These are phyloP conservation scores for Solanum etuberosum DNA, from an alignment of 257 asterid species.

Conservation along the genomic window DNA sequence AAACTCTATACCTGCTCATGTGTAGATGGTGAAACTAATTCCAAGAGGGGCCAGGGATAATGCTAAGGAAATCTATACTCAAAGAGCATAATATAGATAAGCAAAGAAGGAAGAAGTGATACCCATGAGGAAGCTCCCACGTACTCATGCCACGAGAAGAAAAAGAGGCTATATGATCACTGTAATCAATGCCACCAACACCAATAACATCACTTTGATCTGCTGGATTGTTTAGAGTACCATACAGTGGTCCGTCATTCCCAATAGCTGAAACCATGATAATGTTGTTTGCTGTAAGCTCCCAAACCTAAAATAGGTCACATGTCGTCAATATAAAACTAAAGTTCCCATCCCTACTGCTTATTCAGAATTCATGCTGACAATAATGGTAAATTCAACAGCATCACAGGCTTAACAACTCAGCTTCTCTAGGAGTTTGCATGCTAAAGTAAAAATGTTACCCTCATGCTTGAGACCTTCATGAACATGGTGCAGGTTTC, in stretches of 20 bases:
- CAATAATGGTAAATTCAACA: background rate
- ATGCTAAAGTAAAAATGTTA: background rate
- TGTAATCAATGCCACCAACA: constrained; percentile 99
- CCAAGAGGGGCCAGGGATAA: background rate
- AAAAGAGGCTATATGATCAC: constrained; percentile 95
- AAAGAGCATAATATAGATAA: background rate
- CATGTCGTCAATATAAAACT: background rate
- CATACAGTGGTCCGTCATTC: constrained; percentile 97
- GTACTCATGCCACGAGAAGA: constrained; percentile 99
- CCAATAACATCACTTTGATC: constrained; percentile 99
- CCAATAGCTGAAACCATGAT: constrained; percentile 99
- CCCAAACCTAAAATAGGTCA: constrained; percentile 66
- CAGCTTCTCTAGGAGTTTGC: background rate
- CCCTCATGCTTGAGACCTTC: background rate
- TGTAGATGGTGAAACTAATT: background rate
- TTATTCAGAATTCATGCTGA: background rate
- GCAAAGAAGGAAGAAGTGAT: constrained; percentile 11
- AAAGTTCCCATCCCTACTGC: background rate
- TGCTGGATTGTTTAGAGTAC: constrained; percentile 97
- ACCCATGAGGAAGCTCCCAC: constrained; percentile 99
- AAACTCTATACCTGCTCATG: background rate
- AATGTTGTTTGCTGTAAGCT: constrained; percentile 88
- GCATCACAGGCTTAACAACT: background rate
- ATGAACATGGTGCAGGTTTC: background rate
- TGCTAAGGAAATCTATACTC: background rate